phyloP scores from a whole-genome alignment of 169 alveolate species.

The Eimeria acervulina region DNA sequence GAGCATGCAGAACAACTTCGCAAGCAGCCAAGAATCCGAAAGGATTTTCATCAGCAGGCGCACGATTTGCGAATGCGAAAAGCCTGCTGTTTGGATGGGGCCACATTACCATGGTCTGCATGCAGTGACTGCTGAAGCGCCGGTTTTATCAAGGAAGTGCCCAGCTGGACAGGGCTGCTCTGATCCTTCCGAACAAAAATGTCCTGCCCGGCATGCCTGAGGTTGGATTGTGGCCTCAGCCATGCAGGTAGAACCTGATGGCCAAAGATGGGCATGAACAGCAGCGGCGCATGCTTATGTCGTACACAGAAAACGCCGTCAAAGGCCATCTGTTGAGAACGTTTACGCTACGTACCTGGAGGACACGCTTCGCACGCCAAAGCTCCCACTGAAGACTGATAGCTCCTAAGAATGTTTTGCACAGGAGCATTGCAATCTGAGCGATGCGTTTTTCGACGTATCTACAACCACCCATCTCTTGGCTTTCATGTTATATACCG shows the following conservation, averaged over 20 bases:
- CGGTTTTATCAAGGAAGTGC: conserved; percentile 2
- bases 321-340: too few species aligned
- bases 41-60: too few species aligned
- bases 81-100: neutral
- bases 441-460: neutral
- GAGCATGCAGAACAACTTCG: neutral
- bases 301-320: neutral
- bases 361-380: conserved; percentile 52
- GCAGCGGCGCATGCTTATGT: neutral
- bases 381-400: conserved; percentile 55
- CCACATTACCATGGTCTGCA: conserved; percentile 58
- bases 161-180: conserved; percentile 56
- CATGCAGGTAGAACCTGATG: conserved; percentile 15
- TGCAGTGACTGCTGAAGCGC: conserved; percentile 29
- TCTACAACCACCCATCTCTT: neutral
- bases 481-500: neutral
- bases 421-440: neutral
- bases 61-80: neutral
- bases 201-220: conserved; percentile 42
- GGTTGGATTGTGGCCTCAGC: conserved; percentile 5
- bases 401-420: neutral
- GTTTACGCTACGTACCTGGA: neutral
- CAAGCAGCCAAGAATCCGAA: neutral
- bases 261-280: neutral
- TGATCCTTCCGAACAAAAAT: conserved; percentile 4